Evolutionary conservation across 2,329 filamentous ascomycete genomes (phyloP).

Genomic region (Fusarium staphyleae): DNA sequence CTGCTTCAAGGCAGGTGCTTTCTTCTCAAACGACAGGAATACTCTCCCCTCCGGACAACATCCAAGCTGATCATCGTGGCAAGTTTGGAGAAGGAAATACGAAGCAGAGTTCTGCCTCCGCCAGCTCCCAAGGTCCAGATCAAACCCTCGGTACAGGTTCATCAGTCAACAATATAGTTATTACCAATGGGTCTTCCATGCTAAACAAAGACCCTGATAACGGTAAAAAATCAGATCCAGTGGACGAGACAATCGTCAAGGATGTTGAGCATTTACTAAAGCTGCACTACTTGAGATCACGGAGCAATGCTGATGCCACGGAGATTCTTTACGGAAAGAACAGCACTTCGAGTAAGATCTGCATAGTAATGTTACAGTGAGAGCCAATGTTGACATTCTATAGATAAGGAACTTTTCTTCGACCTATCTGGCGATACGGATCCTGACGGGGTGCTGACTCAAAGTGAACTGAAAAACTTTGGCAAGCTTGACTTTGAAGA

Average conservation of each 20-base stretch:
- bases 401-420: slow-evolving; percentile 16
- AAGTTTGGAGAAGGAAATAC: too few species aligned
- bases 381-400: background rate
- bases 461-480: background rate
- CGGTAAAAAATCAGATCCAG: background rate
- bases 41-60: too few species aligned
- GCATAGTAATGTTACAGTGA: too few species aligned
- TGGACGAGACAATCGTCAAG: slow-evolving; percentile 8
- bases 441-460: background rate
- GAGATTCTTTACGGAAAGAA: slow-evolving; percentile 13
- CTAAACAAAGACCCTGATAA: background rate
- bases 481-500: slow-evolving; percentile 7
- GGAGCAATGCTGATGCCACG: slow-evolving; percentile 1
- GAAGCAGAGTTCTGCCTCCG: too few species aligned
- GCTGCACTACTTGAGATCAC: slow-evolving; percentile 13
- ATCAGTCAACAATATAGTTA: too few species aligned
- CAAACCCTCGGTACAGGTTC: too few species aligned
- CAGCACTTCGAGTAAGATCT: background rate
- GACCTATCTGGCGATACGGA: background rate
- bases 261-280: slow-evolving; percentile 8
- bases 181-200: too few species aligned
- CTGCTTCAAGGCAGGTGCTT: too few species aligned
- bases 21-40: too few species aligned
- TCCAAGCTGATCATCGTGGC: too few species aligned
- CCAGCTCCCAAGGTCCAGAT: too few species aligned